Evolutionary conservation across 1,284 basidiomycete species (phyloP), one percentile per base, ranked within the genome.

Genomic region (Megacollybia platyphylla): DNA sequence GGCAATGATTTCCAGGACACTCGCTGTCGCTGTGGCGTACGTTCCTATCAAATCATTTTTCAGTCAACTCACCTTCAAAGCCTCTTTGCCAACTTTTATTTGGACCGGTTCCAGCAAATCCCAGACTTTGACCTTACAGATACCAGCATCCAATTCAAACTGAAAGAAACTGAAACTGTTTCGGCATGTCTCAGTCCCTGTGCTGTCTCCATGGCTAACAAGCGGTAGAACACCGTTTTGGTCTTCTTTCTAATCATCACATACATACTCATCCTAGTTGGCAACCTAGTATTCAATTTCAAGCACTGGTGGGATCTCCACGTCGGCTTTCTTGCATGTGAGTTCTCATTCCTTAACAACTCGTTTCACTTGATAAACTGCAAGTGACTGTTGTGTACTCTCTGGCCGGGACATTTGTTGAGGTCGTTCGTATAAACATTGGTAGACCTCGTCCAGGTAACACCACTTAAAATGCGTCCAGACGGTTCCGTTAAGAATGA

Each of bases 371-470:
- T 24, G 4, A 24, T 3, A 32, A 24, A 26, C 24, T 28, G 30
- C 15, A 34, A 54, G 51, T 52, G 37, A 45, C 50, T 2, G 39
- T 48, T 8, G 29, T 45, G 10, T 49, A 51, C 29, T 26, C 47
- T 1, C 27, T 49, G 15, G 32, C 44, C 6, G 50, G 52, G 2
- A 48, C 48, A 4, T 42, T 51, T 28, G 47, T 41, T 5, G 35
- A 54, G 39, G 41, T 52, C 15, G 47, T 50, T 5, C 48, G 49
- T 18, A 47, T 54, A 13, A 46, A 34, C 7, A 47, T 48, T 8
- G 52, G 52, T n/a, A 46, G 52, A 37, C 52, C 51, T 11, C 49
- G 52, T 44, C 52, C 51, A 20, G 52, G 52, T 51, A 40, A 13
- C 45, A 41, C 9, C 4, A 18, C 15, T 29, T 37, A 8, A 27